These are phyloP conservation scores for Phytopythium vexans DNA, from an alignment of 352 stramenopile species.

Conservation along the genomic window DNA sequence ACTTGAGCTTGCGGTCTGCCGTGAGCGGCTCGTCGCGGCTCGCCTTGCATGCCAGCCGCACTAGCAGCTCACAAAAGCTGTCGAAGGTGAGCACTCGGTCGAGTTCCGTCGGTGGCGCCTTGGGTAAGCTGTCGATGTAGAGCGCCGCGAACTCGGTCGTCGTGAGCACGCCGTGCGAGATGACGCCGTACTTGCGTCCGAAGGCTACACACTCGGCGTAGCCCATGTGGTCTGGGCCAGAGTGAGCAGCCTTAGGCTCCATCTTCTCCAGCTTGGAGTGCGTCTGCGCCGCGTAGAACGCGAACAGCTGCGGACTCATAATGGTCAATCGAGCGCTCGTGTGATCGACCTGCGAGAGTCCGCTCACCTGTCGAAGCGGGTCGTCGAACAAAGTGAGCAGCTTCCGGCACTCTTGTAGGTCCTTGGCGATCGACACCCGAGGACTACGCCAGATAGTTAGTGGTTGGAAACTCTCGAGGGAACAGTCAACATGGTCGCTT, in stretches of 20 bases:
- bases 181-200: conserved; percentile 68
- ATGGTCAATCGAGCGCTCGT: no score
- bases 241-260: conserved; percentile 43
- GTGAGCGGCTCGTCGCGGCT: conserved; percentile 27
- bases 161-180: conserved; percentile 69
- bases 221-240: conserved; percentile 51
- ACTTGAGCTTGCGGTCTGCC: conserved; percentile 62
- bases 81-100: conserved; percentile 62
- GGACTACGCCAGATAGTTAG: conserved; percentile 15
- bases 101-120: conserved; percentile 44
- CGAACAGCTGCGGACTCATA: conserved; percentile 38
- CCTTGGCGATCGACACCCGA: conserved; percentile 37
- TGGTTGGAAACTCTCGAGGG: no score
- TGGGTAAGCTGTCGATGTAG: conserved; percentile 75
- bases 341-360: neutral
- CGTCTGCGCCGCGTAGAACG: conserved; percentile 45
- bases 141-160: conserved; percentile 72
- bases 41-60: conserved; percentile 52
- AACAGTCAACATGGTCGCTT: neutral
- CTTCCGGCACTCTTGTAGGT: conserved; percentile 68
- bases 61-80: conserved; percentile 63
- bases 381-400: conserved; percentile 60
- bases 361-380: conserved; percentile 38
- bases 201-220: conserved; percentile 73
- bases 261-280: conserved; percentile 66